These are phyloP conservation scores for Arthrobotrys sphaeroides DNA, from an alignment of 2,329 filamentous ascomycete genomes.

Conservation along the genomic window DNA sequence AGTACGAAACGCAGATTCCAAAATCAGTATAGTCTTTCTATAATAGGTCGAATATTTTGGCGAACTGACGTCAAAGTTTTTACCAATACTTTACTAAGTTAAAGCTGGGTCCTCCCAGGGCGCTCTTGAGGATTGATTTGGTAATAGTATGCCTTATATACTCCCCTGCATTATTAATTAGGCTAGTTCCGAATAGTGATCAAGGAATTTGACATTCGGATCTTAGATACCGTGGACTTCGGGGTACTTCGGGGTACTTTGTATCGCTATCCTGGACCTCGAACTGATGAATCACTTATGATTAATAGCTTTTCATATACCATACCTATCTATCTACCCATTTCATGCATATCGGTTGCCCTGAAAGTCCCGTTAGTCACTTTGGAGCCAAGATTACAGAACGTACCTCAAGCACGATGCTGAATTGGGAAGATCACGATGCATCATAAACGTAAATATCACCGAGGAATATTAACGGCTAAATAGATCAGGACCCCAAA, in stretches of 20 bases:
- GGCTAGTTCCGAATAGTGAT: neutral
- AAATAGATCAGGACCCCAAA: neutral
- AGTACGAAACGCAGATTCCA: neutral
- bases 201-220: neutral
- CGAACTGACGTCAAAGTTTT: neutral
- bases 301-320: neutral
- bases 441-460: neutral
- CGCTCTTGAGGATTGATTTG: neutral
- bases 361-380: neutral
- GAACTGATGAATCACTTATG: neutral
- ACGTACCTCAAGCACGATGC: neutral
- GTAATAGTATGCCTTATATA: neutral
- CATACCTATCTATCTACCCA: neutral
- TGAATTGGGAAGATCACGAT: constrained; percentile 19
- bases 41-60: neutral
- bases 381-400: neutral
- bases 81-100: constrained; percentile 28
- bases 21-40: neutral
- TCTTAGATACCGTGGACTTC: neutral
- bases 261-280: neutral
- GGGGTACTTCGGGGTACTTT: constrained; percentile 38
- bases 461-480: neutral
- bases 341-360: neutral
- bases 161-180: constrained; percentile 1
- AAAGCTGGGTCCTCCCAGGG: neutral